These are phyloP conservation scores for Tolypocladium tropicale DNA, from an alignment of 2,329 filamentous ascomycete genomes.

Conservation along the genomic window DNA sequence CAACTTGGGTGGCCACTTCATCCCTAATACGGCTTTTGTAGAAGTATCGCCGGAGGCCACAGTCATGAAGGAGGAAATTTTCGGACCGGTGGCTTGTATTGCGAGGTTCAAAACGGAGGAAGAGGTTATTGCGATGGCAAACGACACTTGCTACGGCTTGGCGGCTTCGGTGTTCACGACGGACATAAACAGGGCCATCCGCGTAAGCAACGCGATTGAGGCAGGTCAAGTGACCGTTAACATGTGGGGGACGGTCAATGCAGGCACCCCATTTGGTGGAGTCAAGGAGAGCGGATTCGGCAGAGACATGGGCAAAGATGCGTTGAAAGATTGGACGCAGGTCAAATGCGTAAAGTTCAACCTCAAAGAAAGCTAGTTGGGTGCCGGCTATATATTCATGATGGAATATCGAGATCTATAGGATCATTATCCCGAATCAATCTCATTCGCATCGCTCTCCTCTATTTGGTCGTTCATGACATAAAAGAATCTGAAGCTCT, in stretches of 20 bases:
- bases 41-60: constrained; percentile 22
- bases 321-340: constrained; percentile 18
- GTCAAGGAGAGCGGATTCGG: constrained; percentile 23
- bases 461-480: background rate
- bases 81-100: constrained; percentile 29
- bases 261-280: constrained; percentile 21
- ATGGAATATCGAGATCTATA: background rate
- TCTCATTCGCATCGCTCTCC: background rate
- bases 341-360: constrained; percentile 16
- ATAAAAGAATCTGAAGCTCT: background rate
- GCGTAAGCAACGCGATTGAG: constrained; percentile 42
- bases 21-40: constrained; percentile 3
- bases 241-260: constrained; percentile 14
- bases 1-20: background rate
- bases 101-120: constrained; percentile 35
- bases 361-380: background rate
- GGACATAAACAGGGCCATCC: constrained; percentile 20
- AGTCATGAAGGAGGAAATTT: constrained; percentile 14
- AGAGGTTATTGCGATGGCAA: constrained; percentile 38
- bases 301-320: constrained; percentile 20
- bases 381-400: background rate
- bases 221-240: constrained; percentile 60
- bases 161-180: constrained; percentile 18
- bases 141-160: constrained; percentile 32
- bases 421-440: background rate